Percentiles rank a stretch among this genome's conserved stretches.
These are phyloP conservation scores for Euphrasia arctica DNA, from an alignment of 305 asterid genomes.

Conservation along the genomic window DNA sequence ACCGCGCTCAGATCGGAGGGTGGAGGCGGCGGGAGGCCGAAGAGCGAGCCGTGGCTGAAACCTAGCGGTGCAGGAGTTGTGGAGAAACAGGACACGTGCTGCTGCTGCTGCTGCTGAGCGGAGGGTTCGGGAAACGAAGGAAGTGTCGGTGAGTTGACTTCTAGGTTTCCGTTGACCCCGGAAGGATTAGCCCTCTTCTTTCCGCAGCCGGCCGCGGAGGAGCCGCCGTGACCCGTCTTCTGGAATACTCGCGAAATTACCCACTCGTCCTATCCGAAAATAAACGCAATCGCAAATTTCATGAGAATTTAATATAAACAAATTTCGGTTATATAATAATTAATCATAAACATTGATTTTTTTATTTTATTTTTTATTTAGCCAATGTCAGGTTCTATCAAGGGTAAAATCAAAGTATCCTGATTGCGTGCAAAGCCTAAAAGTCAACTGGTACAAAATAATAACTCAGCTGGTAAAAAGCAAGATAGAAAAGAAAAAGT, in stretches of 20 bases:
- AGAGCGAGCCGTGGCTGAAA: slow-evolving; percentile 41
- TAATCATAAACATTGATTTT: no score
- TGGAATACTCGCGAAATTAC: slow-evolving; percentile 82
- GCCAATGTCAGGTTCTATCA: slow-evolving; percentile 8
- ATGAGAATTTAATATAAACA: no score
- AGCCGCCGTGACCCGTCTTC: slow-evolving; percentile 35
- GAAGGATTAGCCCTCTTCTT: slow-evolving; percentile 32
- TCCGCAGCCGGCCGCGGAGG: slow-evolving; percentile 24
- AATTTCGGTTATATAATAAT: no score
- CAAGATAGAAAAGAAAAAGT: not conserved
- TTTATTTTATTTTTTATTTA: no score
- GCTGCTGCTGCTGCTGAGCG: slow-evolving; percentile 22
- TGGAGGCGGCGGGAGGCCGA: slow-evolving; percentile 41
- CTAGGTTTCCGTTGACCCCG: slow-evolving; percentile 24
- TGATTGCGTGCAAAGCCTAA: slow-evolving; percentile 16
- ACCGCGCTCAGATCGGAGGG: slow-evolving; percentile 12
- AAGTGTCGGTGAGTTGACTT: slow-evolving; percentile 49
- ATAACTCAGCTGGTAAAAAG: not conserved
- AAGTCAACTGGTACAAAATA: slow-evolving; percentile 12
- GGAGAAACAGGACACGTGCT: slow-evolving; percentile 99
- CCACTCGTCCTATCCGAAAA: slow-evolving; percentile 65
- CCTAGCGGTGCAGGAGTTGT: slow-evolving; percentile 31
- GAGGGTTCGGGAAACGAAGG: slow-evolving; percentile 32
- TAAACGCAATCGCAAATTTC: not conserved
- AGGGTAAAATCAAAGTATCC: slow-evolving; percentile 24